Evolutionary conservation across 2,329 filamentous ascomycete species (phyloP).

Genomic region (Cercospora zeae-maydis): DNA sequence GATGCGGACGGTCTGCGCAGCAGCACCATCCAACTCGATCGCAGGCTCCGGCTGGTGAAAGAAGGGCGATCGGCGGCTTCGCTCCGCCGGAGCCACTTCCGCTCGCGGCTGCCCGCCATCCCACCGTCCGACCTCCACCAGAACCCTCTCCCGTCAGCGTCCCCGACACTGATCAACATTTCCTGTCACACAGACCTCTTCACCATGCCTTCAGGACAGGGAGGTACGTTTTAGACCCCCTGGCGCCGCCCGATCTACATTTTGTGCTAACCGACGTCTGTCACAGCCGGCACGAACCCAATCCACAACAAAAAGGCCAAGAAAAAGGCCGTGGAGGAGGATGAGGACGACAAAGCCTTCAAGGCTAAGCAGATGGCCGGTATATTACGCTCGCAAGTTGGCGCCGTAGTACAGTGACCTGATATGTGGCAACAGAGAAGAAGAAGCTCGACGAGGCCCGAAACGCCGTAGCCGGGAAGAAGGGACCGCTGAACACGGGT

Average conservation of each 20-base stretch:
- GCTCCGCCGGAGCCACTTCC: background rate
- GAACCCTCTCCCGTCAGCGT: background rate
- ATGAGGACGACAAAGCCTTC: constrained; percentile 82
- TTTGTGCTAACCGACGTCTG: constrained; percentile 9
- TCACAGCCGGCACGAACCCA: constrained; percentile 51
- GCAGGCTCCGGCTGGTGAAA: background rate
- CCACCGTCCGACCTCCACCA: background rate
- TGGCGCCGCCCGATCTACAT: background rate
- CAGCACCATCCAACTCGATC: background rate
- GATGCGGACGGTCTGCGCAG: background rate
- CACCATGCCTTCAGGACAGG: constrained; percentile 51
- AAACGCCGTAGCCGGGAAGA: constrained; percentile 81
- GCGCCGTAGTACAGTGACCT: background rate
- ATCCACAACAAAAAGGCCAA: constrained; percentile 75
- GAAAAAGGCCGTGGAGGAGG: constrained; percentile 74
- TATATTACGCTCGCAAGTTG: constrained; percentile 50
- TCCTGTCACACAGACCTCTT: background rate
- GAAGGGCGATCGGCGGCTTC: background rate
- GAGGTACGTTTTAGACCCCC: constrained; percentile 39
- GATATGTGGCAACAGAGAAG: constrained; percentile 41
- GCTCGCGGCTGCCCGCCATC: background rate
- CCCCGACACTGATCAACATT: background rate
- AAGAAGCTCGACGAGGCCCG: constrained; percentile 80
- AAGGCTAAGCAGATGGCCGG: constrained; percentile 80
- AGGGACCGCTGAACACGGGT: constrained; percentile 82